Evolutionary conservation across 2,329 filamentous ascomycete species (phyloP), one percentile per base, ranked within the genome.

Genomic region (Cladobotryum protrusum): DNA sequence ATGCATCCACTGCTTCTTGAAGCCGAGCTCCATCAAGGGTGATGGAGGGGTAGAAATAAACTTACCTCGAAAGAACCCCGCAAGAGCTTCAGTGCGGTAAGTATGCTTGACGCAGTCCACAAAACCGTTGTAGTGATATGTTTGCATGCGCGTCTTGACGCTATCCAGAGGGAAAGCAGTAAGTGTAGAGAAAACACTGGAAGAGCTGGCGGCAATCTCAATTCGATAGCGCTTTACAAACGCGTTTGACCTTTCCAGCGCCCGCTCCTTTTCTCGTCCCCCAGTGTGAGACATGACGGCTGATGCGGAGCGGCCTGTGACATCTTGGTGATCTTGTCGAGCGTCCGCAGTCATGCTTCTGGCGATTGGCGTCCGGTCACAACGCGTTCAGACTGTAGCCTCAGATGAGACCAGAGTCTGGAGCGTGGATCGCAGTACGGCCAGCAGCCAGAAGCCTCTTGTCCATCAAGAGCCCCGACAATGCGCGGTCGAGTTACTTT

Each of bases 91-190:
- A 5, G 76, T 82, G 52, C 75, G 77, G 69, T 93, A 93, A 9
- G 88, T 92, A 58, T 87, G 79, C 54, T 76, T 77, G 46, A 90
- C 81, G 64, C 87, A 91, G 66, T 89, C 84, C 63, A 79, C 68
- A 67, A 87, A 89, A 57, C 79, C 87, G 57, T 79, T 76, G 70
- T 87, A 91, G 56, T 86, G 82, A 69, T 93, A 92, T 57, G 86
- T 87, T 73, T 95, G 89, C 82, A 93, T 89, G 62, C 89, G 86
- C 49, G 87, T 91, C 75, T 95, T 95, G 65, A 92, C 85, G 61
- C 89, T 92, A 67, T 95, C 89, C 58, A 95, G 80, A 18, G 89
- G 89, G 64, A 92, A 95, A n/a, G 88, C 86, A 57, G 79, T 76
- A 63, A 89, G 78, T 39, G 88, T 93, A 35, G 86, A 89, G 50